A percentile compares a stretch with the other conserved stretches of the same genome.
These are phyloP conservation scores for Grammothele lineata DNA, from an alignment of 768 basidiomycete genomes.

Conservation along the genomic window DNA sequence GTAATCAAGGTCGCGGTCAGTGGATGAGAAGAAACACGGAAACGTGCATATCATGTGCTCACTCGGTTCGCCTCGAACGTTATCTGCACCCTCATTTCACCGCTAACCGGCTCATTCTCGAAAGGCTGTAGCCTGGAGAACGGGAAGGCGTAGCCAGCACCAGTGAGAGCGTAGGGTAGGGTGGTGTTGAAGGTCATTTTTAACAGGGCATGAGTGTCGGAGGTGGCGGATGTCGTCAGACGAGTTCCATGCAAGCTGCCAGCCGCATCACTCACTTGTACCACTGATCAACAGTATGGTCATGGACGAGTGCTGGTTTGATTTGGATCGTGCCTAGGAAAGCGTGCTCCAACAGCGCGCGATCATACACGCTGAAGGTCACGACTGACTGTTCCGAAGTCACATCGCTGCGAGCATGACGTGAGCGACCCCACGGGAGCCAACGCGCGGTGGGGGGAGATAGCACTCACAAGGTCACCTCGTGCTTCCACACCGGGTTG, in stretches of 20 bases:
- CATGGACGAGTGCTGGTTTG: constrained; percentile 86
- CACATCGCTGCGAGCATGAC: constrained; percentile 66
- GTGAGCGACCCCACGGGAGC: background rate
- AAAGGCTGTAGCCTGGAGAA: constrained; percentile 66
- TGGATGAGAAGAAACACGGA: background rate
- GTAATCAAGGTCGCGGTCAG: constrained; percentile 4
- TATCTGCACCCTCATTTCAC: constrained; percentile 92
- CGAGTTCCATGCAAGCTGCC: background rate
- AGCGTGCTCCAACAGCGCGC: constrained; percentile 71
- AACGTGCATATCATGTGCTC: constrained; percentile 26
- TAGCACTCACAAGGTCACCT: constrained; percentile 90
- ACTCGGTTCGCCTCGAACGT: constrained; percentile 92
- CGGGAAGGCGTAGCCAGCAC: no score
- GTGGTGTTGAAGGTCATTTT: no score
- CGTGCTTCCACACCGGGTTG: constrained; percentile 99
- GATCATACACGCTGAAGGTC: constrained; percentile 90
- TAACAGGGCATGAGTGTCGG: no score
- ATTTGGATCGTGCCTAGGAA: constrained; percentile 92
- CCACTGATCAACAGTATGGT: constrained; percentile 96
- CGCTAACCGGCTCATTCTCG: constrained; percentile 80
- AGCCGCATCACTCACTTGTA: constrained; percentile 65
- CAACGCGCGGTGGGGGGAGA: background rate
- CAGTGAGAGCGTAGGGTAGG: no score
- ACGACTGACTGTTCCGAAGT: constrained; percentile 82
- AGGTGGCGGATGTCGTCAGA: no score